phyloP scores from a whole-genome alignment of 2,329 filamentous ascomycete genomes.

The Volutella citrinella region DNA sequence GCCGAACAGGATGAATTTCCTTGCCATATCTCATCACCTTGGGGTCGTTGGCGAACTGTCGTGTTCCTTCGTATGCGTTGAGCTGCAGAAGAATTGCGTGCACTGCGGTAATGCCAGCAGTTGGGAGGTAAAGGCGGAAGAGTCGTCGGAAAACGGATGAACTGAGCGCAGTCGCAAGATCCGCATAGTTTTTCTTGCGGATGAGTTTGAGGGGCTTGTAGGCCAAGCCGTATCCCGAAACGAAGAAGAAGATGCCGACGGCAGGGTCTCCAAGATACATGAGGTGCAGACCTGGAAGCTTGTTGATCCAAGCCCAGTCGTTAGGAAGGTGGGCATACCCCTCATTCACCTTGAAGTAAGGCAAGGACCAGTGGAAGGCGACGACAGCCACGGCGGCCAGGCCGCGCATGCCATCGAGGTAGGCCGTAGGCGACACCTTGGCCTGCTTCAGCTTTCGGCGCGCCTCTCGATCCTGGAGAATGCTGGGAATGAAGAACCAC shows the following conservation, averaged over 20 bases:
- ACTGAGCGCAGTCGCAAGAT: slow-evolving; percentile 43
- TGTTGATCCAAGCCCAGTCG: slow-evolving; percentile 44
- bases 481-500: slow-evolving; percentile 52
- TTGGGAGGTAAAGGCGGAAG: slow-evolving; percentile 51
- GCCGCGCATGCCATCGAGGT: slow-evolving; percentile 57
- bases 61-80: slow-evolving; percentile 47
- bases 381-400: slow-evolving; percentile 54
- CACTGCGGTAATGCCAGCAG: slow-evolving; percentile 47
- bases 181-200: slow-evolving; percentile 33
- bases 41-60: slow-evolving; percentile 42
- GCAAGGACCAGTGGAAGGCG: slow-evolving; percentile 56
- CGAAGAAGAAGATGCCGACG: slow-evolving; percentile 61
- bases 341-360: slow-evolving; percentile 46
- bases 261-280: slow-evolving; percentile 54
- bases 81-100: slow-evolving; percentile 42
- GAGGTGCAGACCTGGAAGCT: slow-evolving; percentile 52
- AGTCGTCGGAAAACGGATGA: slow-evolving; percentile 51
- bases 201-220: slow-evolving; percentile 48
- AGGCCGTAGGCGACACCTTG: slow-evolving; percentile 50
- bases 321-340: too few relatives aligned
- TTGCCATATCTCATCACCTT: slow-evolving; percentile 45
- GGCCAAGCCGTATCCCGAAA: slow-evolving; percentile 59
- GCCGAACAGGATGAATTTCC: slow-evolving; percentile 43
- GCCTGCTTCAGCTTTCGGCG: slow-evolving; percentile 38
- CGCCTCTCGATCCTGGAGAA: slow-evolving; percentile 43